Evolutionary conservation across 768 basidiomycete species (phyloP).

Genomic region (Leccinellum luteum): DNA sequence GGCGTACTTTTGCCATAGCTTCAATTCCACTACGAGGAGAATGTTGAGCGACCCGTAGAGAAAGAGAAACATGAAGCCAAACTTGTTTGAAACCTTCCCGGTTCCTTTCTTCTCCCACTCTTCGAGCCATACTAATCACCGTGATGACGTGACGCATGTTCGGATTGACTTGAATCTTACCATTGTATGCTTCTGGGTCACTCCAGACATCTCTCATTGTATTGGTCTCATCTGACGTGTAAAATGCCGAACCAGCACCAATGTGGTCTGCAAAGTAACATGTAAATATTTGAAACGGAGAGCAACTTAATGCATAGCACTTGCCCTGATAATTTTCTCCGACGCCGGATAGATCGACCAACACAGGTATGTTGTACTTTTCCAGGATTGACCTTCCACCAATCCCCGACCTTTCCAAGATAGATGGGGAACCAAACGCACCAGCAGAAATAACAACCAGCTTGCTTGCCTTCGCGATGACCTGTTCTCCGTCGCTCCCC

Average conservation of each 20-base stretch:
- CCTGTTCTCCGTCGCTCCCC: neutral
- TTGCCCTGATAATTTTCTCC: slow-evolving; percentile 38
- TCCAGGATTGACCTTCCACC: slow-evolving; percentile 51
- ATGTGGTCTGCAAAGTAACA: neutral
- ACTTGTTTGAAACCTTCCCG: slow-evolving; percentile 58
- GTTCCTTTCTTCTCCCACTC: slow-evolving; percentile 39
- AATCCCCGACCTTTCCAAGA: slow-evolving; percentile 66
- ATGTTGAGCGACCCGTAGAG: neutral
- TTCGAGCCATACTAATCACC: slow-evolving; percentile 22
- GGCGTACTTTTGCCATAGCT: slow-evolving; percentile 1
- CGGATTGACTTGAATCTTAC: neutral
- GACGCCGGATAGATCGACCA: neutral
- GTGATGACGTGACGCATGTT: neutral
- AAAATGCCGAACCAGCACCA: neutral
- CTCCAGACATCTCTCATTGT: neutral
- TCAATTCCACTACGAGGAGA: neutral
- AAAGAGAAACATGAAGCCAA: neutral
- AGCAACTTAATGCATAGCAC: neutral
- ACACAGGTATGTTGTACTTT: slow-evolving; percentile 42
- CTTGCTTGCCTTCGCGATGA: slow-evolving; percentile 26
- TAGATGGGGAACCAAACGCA: slow-evolving; percentile 52
- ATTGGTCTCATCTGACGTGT: neutral
- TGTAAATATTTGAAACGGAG: neutral
- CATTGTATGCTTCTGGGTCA: neutral
- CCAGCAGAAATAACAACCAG: slow-evolving; percentile 51